Evolutionary conservation across 495 filamentous ascomycete species (phyloP), one percentile per base, ranked within the genome.

Genomic region (Daldinia concentrica): DNA sequence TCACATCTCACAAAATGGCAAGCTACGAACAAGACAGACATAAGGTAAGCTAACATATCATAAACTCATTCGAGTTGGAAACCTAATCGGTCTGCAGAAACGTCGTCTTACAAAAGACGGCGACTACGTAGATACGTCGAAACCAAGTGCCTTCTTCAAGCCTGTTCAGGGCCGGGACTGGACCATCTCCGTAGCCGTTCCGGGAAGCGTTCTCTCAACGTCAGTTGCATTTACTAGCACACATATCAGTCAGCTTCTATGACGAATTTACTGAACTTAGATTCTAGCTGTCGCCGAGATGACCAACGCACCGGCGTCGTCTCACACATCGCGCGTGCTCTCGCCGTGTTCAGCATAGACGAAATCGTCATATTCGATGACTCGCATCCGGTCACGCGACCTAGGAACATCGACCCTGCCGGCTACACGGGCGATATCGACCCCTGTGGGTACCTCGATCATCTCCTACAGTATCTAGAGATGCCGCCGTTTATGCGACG

Each of bases 301-400:
- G 90, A 92, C 48, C 88, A 90, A 62, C 89, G 90, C 73, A 89
- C 88, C 8, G 79, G 81, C 26, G 81, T 91, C 41, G 89, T 88
- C 4, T 88, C 89, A 22, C 87, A 87, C 61, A 86, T 95, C 24
- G 92, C 91, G 2, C 89, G 92, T 22, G 91, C 90, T 14, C 79
- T 89, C 7, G 88, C 91, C 26, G 90, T 93, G 64, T 94, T 93
- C 75, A 90, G 86, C 66, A 86, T 94, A 58, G 92, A 95, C 72
- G 92, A 95, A 77, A 83, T 95, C 29, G 82, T 94, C 50, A 77
- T 94, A 61, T 94, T 90, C 76, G 86, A 92, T 54, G 91, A 93
- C 76, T 82, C 78, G 41, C 82, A 78, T 0, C 26, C 71, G 14
- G 74, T 79, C 34, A 75, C 79, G 22, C 82, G 80, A 45, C 73